Evolutionary conservation across 805 yeast species (phyloP), one percentile per base, ranked within the genome.

Genomic region (Ogataea henricii): DNA sequence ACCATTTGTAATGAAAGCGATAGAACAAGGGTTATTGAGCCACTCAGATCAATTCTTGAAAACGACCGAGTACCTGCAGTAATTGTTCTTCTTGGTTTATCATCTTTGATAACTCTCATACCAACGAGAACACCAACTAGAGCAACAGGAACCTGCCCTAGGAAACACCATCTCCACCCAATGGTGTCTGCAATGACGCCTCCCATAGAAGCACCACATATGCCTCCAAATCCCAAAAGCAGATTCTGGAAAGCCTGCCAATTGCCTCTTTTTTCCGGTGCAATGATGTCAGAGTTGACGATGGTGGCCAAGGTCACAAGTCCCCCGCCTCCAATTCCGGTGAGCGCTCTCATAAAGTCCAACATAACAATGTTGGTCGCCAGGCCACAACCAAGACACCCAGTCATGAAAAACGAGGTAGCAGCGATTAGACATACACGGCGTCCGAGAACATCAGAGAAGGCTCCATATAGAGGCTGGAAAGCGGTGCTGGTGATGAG

Each of bases 311-410:
- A 69, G 0, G 89, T 76, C 46, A 83, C 78, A 59, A 87, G 75
- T 1, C 96, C 95, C 3, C 94, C 90, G 13, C 90, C 94, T 21
- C 95, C 95, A 45, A 85, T 74, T n/a, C 96, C 96, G 22, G 91
- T 82, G 46, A 87, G 71, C 49, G 86, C 81, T 55, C 87, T 69
- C 12, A 83, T 83, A 22, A 78, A 51, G 61, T 76, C 56, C 67
- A 78, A 65, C 63, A 64, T 8, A 71, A 70, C 6, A 60, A 71
- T 53, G 70, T 68, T 40, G 67, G 66, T 17, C 59, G 57, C 76
- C 2, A 69, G 30, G 9, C 70, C 71, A 55, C 74, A 74, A 36
- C 72, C 60, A 1, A 54, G 50, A 33, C 72, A 63, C 49, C 79
- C 76, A 10, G 67, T 46, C 4, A 57, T 57, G 47, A 69, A 69